phyloP scores from a whole-genome alignment of 2,329 filamentous ascomycete genomes.

The Aspergillus sp. region DNA sequence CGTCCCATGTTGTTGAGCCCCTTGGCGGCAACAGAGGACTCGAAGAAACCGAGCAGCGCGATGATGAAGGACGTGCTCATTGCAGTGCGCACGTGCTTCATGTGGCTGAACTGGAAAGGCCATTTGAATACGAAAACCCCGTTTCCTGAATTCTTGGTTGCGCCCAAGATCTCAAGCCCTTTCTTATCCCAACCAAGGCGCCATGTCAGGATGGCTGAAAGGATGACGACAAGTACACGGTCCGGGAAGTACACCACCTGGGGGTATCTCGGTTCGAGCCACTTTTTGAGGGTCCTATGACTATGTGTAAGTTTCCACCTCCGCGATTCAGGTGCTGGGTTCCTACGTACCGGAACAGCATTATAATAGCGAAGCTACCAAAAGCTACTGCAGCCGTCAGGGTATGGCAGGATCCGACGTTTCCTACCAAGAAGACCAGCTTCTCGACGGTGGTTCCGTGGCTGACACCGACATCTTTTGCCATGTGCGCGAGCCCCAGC shows the following conservation, averaged over 20 bases:
- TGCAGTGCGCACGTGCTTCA: slow-evolving; percentile 79
- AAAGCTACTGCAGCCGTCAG: slow-evolving; percentile 76
- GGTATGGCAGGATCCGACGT: slow-evolving; percentile 65
- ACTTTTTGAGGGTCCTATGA: slow-evolving; percentile 72
- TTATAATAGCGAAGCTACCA: slow-evolving; percentile 80
- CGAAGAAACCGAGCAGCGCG: slow-evolving; percentile 94
- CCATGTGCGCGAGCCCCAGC: slow-evolving; percentile 69
- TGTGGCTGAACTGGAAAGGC: slow-evolving; percentile 73
- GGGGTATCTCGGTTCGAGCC: slow-evolving; percentile 75
- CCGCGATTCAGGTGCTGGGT: background rate
- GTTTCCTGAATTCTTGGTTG: slow-evolving; percentile 72
- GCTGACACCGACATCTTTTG: slow-evolving; percentile 60
- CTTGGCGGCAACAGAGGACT: slow-evolving; percentile 94
- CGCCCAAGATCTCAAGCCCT: slow-evolving; percentile 80
- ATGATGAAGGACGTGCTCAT: slow-evolving; percentile 93
- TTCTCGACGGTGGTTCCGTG: slow-evolving; percentile 89
- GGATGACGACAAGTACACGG: slow-evolving; percentile 81
- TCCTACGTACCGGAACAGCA: slow-evolving; percentile 72
- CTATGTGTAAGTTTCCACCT: slow-evolving; percentile 14
- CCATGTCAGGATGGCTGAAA: slow-evolving; percentile 79
- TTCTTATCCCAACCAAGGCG: slow-evolving; percentile 72
- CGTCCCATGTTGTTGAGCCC: slow-evolving; percentile 66
- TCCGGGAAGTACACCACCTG: slow-evolving; percentile 86
- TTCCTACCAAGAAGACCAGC: slow-evolving; percentile 71
- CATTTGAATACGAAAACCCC: slow-evolving; percentile 76